phyloP scores from a whole-genome alignment of 2,329 filamentous ascomycete genomes.

The Penicillium sumatraense region DNA sequence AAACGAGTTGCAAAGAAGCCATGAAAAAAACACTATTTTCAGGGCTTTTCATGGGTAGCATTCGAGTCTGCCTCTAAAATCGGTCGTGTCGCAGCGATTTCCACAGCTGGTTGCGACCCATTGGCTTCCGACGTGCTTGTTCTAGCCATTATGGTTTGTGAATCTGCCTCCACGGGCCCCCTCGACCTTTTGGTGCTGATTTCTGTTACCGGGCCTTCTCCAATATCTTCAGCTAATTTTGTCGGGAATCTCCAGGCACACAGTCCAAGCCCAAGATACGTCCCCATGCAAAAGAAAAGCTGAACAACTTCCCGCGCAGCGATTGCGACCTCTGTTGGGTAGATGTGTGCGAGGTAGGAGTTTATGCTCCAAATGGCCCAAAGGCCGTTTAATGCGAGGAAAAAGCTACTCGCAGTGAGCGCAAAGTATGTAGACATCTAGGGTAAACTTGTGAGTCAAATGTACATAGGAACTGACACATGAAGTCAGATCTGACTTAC shows the following conservation, averaged over 20 bases:
- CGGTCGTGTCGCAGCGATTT: neutral
- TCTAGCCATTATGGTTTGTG: neutral
- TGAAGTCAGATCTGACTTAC: neutral
- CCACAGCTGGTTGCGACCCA: neutral
- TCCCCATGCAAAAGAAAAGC: neutral
- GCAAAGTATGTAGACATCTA: neutral
- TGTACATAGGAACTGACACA: neutral
- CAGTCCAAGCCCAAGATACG: neutral
- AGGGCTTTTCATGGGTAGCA: neutral
- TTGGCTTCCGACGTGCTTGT: neutral
- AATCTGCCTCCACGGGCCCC: neutral
- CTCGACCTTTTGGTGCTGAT: neutral
- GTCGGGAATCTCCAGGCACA: neutral
- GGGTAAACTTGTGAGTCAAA: neutral
- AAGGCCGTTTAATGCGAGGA: neutral
- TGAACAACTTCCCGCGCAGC: neutral
- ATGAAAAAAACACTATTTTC: too few relatives aligned
- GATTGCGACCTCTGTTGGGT: neutral
- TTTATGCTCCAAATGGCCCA: constrained; percentile 1
- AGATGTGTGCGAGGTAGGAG: neutral
- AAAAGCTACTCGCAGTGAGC: neutral
- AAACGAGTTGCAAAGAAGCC: too few relatives aligned
- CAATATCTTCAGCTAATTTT: neutral
- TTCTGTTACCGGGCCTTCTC: too few relatives aligned
- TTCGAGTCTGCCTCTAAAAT: neutral